Evolutionary conservation across 2,329 filamentous ascomycete genomes (phyloP).

Genomic region (Penicillium sp.): DNA sequence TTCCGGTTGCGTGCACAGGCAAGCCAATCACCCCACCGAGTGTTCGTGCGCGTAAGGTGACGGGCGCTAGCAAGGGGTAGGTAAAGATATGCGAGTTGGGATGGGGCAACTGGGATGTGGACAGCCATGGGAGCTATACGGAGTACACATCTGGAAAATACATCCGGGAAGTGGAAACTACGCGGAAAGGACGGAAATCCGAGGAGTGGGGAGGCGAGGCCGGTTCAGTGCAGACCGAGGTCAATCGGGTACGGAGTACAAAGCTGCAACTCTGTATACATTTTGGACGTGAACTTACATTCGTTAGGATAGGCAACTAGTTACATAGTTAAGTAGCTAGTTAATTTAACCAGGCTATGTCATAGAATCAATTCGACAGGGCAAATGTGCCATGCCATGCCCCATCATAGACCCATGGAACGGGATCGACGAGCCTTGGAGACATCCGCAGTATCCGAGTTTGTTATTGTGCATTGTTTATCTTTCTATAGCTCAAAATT

Average conservation of each 20-base stretch:
- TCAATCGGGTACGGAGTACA: not conserved
- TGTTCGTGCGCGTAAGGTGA: slow-evolving; percentile 10
- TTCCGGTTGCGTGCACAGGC: slow-evolving; percentile 11
- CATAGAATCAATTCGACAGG: not conserved
- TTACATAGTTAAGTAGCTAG: too few relatives aligned
- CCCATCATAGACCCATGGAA: not conserved
- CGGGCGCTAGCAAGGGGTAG: not conserved
- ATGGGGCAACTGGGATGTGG: slow-evolving; percentile 30
- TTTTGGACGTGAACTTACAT: too few relatives aligned
- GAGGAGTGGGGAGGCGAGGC: not conserved
- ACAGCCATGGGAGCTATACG: slow-evolving; percentile 4
- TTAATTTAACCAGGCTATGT: not conserved
- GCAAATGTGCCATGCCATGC: not conserved
- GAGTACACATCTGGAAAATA: not conserved
- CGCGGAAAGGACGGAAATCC: slow-evolving; percentile 2
- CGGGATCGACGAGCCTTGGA: not conserved
- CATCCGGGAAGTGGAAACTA: not conserved
- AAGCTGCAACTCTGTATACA: too few relatives aligned
- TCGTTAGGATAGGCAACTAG: too few relatives aligned
- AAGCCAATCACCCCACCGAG: slow-evolving; percentile 6
- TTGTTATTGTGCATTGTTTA: not conserved
- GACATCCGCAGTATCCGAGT: not conserved
- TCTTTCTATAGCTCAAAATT: not conserved
- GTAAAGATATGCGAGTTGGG: slow-evolving; percentile 34
- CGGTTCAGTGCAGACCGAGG: not conserved